Percentiles rank a stretch among this genome's conserved stretches.
Conservation (phyloP, 2,329 filamentous ascomycete species). For the Nemania sp. region DNA sequence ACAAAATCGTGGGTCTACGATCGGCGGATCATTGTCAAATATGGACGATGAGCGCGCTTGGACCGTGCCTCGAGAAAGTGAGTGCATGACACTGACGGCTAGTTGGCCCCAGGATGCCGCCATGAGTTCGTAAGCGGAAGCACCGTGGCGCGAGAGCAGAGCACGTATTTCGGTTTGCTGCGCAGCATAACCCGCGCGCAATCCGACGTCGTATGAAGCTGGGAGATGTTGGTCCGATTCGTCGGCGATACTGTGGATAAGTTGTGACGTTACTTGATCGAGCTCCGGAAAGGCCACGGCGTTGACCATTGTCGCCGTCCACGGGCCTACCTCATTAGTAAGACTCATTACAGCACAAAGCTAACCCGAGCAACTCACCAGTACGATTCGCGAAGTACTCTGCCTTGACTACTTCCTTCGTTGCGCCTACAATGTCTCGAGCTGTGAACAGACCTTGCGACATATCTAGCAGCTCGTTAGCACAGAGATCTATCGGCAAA, state of each 20-base stretch:
- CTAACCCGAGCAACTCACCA: slow-evolving; percentile 20
- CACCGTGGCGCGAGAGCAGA: slow-evolving; percentile 31
- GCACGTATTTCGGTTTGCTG: slow-evolving; percentile 28
- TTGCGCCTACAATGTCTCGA: slow-evolving; percentile 32
- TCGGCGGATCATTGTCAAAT: slow-evolving; percentile 40
- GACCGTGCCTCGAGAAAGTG: slow-evolving; percentile 50
- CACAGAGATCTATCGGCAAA: not conserved
- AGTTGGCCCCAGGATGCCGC: slow-evolving; percentile 40
- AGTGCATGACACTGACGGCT: slow-evolving; percentile 42
- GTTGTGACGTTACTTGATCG: slow-evolving; percentile 24
- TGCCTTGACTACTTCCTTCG: slow-evolving; percentile 24
- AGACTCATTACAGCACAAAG: not conserved
- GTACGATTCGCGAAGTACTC: slow-evolving; percentile 35
- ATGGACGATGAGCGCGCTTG: slow-evolving; percentile 44
- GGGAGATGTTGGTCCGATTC: slow-evolving; percentile 26
- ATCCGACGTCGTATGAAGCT: slow-evolving; percentile 30
- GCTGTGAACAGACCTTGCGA: slow-evolving; percentile 34
- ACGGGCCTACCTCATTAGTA: slow-evolving; percentile 31
- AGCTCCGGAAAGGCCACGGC: slow-evolving; percentile 36
- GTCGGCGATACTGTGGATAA: slow-evolving; percentile 21
- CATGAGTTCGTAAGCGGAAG: slow-evolving; percentile 37
- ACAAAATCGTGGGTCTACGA: slow-evolving; percentile 48
- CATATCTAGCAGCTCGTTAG: slow-evolving; percentile 24
- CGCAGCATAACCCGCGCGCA: slow-evolving; percentile 33
- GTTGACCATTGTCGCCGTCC: slow-evolving; percentile 38